Percentiles rank a stretch among this genome's conserved stretches.
These are phyloP conservation scores for Metarhizium robertsii DNA, from an alignment of 2,329 filamentous ascomycete species.

Conservation along the genomic window DNA sequence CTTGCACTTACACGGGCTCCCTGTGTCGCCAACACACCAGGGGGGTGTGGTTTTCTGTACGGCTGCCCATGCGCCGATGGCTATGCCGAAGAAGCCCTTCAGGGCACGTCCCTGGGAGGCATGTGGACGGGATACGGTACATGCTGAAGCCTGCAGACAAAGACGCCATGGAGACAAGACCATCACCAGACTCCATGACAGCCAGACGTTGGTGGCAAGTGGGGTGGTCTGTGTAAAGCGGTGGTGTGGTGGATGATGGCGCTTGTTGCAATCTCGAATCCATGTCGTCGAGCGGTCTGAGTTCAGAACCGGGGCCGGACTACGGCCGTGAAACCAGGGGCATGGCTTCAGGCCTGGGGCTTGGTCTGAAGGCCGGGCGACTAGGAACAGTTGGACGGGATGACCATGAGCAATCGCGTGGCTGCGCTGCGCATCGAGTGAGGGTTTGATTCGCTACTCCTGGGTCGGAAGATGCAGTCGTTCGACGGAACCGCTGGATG, in stretches of 20 bases:
- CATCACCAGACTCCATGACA: not conserved
- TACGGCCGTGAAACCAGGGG: not conserved
- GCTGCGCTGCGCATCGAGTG: not conserved
- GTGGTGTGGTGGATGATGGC: not conserved
- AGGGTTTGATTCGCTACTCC: not conserved
- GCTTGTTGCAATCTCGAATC: not conserved
- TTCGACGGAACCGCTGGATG: not conserved
- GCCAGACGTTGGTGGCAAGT: not conserved
- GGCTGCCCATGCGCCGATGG: not conserved
- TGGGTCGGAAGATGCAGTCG: not conserved
- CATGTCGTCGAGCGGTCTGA: not conserved
- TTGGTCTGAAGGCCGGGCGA: not conserved
- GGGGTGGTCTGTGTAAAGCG: not conserved
- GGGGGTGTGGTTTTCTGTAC: not conserved
- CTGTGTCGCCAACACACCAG: not conserved
- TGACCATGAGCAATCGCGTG: not conserved
- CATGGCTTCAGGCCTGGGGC: not conserved
- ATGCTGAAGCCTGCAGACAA: not conserved
- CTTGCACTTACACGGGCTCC: not conserved
- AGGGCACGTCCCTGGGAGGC: not conserved
- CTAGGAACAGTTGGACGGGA: not conserved
- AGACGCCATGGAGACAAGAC: not conserved
- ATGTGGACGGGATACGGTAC: not conserved
- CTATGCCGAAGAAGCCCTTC: not conserved
- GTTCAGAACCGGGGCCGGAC: not conserved